These are phyloP conservation scores for Coccomyxa subellipsoidea DNA, from an alignment of 163 green algal species.

Conservation along the genomic window DNA sequence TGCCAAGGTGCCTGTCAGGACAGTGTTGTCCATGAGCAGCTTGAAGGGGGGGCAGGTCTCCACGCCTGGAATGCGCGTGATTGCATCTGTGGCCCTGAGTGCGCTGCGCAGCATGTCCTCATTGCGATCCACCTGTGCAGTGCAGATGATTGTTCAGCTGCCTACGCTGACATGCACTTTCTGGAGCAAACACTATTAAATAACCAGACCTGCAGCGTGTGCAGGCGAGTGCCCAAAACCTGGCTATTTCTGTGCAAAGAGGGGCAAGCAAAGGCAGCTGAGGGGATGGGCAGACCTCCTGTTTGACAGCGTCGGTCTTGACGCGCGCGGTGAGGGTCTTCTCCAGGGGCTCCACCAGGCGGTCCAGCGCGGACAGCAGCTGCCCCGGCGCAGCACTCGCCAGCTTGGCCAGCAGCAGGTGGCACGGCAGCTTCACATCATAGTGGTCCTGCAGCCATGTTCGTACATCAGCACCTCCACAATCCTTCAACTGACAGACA, in stretches of 20 bases:
- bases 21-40: conserved; percentile 36
- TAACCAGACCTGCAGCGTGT: too few relatives aligned
- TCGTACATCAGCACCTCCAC: neutral
- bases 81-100: conserved; percentile 67
- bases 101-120: conserved; percentile 85
- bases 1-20: conserved; percentile 12
- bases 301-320: conserved; percentile 84
- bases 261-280: neutral
- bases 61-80: conserved; percentile 52
- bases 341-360: conserved; percentile 75
- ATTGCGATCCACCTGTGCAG: conserved; percentile 69
- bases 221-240: too few relatives aligned
- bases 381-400: conserved; percentile 42
- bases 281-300: conserved; percentile 58
- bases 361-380: conserved; percentile 64
- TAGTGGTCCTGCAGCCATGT: conserved; percentile 62
- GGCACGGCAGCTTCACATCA: conserved; percentile 84
- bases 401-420: conserved; percentile 81
- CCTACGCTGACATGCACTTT: neutral
- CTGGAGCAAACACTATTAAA: too few relatives aligned
- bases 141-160: neutral
- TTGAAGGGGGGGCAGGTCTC: conserved; percentile 35
- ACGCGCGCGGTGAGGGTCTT: conserved; percentile 83
- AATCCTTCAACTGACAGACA: too few relatives aligned
- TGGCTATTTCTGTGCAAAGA: too few relatives aligned